phyloP scores from a whole-genome alignment of 2,329 filamentous ascomycete genomes.

The Emergomyces africanus region DNA sequence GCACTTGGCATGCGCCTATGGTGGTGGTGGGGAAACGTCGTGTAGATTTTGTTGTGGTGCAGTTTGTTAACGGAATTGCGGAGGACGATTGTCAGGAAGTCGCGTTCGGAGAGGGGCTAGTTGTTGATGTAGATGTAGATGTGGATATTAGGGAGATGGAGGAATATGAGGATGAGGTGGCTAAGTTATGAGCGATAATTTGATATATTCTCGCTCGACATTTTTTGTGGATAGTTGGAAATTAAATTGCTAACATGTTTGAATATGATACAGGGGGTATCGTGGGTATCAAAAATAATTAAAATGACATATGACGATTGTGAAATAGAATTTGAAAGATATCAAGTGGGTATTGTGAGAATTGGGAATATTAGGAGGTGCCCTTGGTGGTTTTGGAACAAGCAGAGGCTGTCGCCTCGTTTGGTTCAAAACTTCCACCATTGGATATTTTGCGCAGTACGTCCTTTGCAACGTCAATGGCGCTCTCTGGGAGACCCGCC shows the following conservation, averaged over 20 bases:
- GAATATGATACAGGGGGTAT: neutral
- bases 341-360: neutral
- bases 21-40: constrained; percentile 59
- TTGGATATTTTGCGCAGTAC: constrained; percentile 22
- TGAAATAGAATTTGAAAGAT: neutral
- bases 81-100: constrained; percentile 85
- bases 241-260: neutral
- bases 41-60: constrained; percentile 78
- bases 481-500: constrained; percentile 65
- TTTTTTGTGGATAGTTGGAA: neutral
- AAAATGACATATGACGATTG: neutral
- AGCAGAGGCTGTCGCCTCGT: neutral
- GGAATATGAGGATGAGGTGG: neutral
- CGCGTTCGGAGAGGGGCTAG: constrained; percentile 30
- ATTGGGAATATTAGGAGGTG: neutral
- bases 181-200: neutral
- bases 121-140: constrained; percentile 8
- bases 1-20: constrained; percentile 97
- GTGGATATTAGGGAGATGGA: neutral
- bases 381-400: neutral
- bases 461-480: constrained; percentile 52
- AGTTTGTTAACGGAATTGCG: constrained; percentile 72
- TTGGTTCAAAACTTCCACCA: neutral
- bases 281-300: no score
- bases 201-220: neutral